Conservation (phyloP, 139 green algal species). For the Desmodesmus armatus region DNA sequence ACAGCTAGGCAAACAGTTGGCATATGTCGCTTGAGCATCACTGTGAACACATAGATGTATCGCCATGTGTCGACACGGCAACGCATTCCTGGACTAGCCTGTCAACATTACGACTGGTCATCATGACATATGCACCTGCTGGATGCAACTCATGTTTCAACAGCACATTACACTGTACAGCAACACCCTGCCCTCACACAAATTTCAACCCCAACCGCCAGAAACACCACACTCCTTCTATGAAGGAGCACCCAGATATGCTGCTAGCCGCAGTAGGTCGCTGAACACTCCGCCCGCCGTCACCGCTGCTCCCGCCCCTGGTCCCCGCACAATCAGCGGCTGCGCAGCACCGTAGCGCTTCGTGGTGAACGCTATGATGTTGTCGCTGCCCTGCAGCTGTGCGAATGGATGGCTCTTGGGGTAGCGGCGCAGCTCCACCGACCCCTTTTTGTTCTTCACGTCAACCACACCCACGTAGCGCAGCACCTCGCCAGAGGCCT, state of each 20-base stretch:
- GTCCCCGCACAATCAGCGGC: conserved; percentile 91
- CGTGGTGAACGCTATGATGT: conserved; percentile 95
- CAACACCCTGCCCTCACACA: neutral
- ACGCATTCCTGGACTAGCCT: no score
- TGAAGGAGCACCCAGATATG: conserved; percentile 95
- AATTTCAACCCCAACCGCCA: neutral
- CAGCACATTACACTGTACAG: no score
- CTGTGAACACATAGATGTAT: no score
- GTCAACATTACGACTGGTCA: no score
- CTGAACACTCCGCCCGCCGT: conserved; percentile 97
- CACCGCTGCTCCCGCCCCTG: conserved; percentile 95
- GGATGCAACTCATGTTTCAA: no score
- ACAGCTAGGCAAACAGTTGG: no score
- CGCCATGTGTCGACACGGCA: no score
- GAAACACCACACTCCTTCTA: conserved; percentile 48
- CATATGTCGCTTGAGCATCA: no score
- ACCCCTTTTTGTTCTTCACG: conserved; percentile 68
- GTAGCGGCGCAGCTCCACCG: conserved; percentile 91
- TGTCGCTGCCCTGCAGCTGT: conserved; percentile 87
- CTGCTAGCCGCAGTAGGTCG: conserved; percentile 92
- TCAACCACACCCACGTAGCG: conserved; percentile 96
- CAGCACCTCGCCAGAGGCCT: conserved; percentile 88
- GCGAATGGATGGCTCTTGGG: conserved; percentile 91
- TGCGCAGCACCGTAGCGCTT: conserved; percentile 80
- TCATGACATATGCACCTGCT: no score